Percentiles rank a stretch among this genome's conserved stretches.
These are phyloP conservation scores for Byssochlamys sp. DNA, from an alignment of 2,329 filamentous ascomycete species.

Conservation along the genomic window DNA sequence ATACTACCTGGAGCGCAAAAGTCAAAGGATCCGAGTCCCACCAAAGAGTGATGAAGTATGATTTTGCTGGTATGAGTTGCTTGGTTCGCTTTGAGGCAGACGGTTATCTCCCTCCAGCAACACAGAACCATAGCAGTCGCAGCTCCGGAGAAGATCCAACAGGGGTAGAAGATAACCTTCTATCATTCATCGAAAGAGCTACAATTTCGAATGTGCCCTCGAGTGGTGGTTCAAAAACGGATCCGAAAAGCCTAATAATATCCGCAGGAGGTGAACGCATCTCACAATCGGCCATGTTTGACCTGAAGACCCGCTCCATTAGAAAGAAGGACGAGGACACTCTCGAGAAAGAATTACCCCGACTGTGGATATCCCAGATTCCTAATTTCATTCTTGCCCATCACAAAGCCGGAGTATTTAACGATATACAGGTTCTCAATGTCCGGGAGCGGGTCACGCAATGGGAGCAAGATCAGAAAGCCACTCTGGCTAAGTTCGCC, in stretches of 20 bases:
- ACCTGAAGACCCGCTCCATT: slow-evolving; percentile 42
- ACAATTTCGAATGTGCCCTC: neutral
- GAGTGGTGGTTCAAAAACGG: neutral
- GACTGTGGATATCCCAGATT: slow-evolving; percentile 44
- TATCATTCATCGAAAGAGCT: slow-evolving; percentile 1
- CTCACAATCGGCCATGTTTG: slow-evolving; percentile 40
- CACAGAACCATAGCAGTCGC: neutral
- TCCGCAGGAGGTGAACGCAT: slow-evolving; percentile 16
- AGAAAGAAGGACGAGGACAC: slow-evolving; percentile 22
- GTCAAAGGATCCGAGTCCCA: slow-evolving; percentile 50
- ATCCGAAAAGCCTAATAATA: slow-evolving; percentile 11
- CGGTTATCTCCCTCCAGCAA: slow-evolving; percentile 37
- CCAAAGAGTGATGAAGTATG: slow-evolving; percentile 52
- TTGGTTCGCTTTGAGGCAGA: slow-evolving; percentile 51
- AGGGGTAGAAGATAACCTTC: neutral
- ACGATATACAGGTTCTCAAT: slow-evolving; percentile 32
- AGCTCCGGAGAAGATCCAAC: neutral
- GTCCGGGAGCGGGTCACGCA: slow-evolving; percentile 24
- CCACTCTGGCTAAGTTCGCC: slow-evolving; percentile 9
- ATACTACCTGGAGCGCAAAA: slow-evolving; percentile 53
- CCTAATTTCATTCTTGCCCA: slow-evolving; percentile 45
- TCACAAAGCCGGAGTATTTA: slow-evolving; percentile 37
- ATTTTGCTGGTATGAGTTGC: slow-evolving; percentile 44
- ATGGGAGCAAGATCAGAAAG: slow-evolving; percentile 36
- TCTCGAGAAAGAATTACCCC: slow-evolving; percentile 33